These are phyloP conservation scores for Phycomyces blakesleeanus DNA, from an alignment of 192 early-diverging fungal genomes.

Conservation along the genomic window DNA sequence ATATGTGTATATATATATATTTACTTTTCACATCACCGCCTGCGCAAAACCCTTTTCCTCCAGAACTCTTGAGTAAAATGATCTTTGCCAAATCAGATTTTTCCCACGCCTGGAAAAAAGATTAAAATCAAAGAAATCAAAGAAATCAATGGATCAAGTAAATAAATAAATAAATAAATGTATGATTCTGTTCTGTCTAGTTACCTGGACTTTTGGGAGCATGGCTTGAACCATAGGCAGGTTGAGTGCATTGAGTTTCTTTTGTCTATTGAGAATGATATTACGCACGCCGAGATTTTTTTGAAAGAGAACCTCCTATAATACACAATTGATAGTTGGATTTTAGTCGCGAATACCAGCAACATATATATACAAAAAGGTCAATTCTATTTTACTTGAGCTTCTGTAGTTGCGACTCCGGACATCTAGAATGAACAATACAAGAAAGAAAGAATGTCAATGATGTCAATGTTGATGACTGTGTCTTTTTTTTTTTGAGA, in stretches of 20 bases:
- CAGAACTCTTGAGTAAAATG: conserved; percentile 76
- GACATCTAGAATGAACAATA: too few species aligned
- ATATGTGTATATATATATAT: neutral
- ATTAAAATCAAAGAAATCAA: neutral
- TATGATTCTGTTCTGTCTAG: neutral
- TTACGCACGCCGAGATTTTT: conserved; percentile 10
- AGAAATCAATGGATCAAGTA: too few species aligned
- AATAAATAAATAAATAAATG: neutral
- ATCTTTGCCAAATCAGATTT: conserved; percentile 84
- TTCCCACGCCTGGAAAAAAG: conserved; percentile 69
- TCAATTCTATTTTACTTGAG: neutral
- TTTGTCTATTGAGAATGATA: conserved; percentile 70
- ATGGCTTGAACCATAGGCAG: conserved; percentile 82
- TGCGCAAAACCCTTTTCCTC: conserved; percentile 83
- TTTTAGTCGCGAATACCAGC: too few species aligned
- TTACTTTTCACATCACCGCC: conserved; percentile 76
- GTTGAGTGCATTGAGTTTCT: conserved; percentile 82
- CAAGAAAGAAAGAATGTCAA: too few species aligned
- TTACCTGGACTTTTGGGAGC: conserved; percentile 71
- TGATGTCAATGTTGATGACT: too few species aligned
- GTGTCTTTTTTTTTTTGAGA: too few species aligned
- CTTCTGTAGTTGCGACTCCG: neutral
- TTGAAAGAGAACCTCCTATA: conserved; percentile 15
- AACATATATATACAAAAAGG: too few species aligned
- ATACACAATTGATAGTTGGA: too few species aligned